Evolutionary conservation across 1,284 basidiomycete species (phyloP).

Genomic region (Bondarzewia mesenterica): DNA sequence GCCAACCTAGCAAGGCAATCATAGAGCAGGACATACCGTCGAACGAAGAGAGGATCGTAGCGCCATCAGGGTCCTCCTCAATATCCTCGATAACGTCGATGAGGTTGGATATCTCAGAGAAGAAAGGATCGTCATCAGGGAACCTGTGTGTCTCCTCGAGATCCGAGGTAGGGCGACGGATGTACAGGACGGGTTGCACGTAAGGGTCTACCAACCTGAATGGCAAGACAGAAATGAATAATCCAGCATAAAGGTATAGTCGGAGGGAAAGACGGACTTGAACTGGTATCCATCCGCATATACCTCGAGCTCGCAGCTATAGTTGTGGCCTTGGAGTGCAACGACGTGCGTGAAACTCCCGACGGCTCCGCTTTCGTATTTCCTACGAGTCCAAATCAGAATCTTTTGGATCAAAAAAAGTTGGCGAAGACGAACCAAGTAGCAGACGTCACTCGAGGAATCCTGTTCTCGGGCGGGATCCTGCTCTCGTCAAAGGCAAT

Average conservation of each 20-base stretch:
- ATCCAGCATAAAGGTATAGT: constrained; percentile 10
- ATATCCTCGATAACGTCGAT: constrained; percentile 80
- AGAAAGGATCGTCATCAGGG: constrained; percentile 87
- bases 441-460: constrained; percentile 74
- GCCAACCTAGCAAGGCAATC: not conserved
- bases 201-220: constrained; percentile 81
- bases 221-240: constrained; percentile 1
- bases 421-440: constrained; percentile 43
- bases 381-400: too few species aligned
- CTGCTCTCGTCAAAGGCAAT: constrained; percentile 75
- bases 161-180: constrained; percentile 83
- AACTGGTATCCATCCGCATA: constrained; percentile 84
- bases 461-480: constrained; percentile 72
- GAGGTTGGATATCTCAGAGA: constrained; percentile 81
- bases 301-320: constrained; percentile 89
- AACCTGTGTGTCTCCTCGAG: constrained; percentile 71
- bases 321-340: constrained; percentile 84
- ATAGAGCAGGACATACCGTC: constrained; percentile 46
- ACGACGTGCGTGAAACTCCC: constrained; percentile 85
- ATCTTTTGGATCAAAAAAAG: too few species aligned
- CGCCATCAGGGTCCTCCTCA: constrained; percentile 60
- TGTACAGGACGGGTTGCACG: constrained; percentile 74
- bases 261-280: constrained; percentile 39
- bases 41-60: constrained; percentile 66
- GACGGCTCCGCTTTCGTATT: constrained; percentile 88